Base-by-base conservation (phyloP, 2,329 filamentous ascomycete species). In the Trichoderma sp. region DNA sequence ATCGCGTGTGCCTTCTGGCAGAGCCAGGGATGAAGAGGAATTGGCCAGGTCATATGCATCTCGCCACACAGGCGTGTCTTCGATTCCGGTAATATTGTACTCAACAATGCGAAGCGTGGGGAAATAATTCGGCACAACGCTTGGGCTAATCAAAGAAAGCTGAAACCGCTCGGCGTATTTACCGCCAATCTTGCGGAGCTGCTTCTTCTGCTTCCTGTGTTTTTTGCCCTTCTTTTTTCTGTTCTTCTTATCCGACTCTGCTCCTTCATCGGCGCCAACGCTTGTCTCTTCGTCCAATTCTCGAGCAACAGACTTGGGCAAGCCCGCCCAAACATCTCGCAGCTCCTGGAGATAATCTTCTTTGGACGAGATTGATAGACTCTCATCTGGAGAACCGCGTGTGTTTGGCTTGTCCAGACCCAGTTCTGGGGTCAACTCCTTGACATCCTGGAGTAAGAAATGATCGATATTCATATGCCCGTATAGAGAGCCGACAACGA, bases 391-490 rank as follows among this genome's bases (percentile, higher is more conserved):
- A 2, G 73, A 69, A 4, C 70, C 52, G 28, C 73, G 72, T 1
- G 39, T 64, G 39, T 74, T 70, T 24, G 75, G 68, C 10, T 78
- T 73, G 2, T 78, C 74, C 54, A 79, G 72, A 10, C 82, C 70
- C 1, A 83, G 80, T 30, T 82, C 80, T 59, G 93, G 84, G 70
- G 91, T 85, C 66, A 97, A 85, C 0, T 97, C 87, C 51, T 91
- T 85, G 68, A 89, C 92, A 77, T 98, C 95, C 74, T 97, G 93
- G 18, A 99, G 82, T 76, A 98, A 87, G 79, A 99, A 99, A 79
- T 99, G 96, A 75, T 99, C 96, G 72, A 97, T 92, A 76, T 99
- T 99, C 96, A 99, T 98, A 78, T 99, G 96, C 1, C 95, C 96
- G 76, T 91, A 99, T 6, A 97, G 76, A 30, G 89, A 89, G 14